phyloP scores from a whole-genome alignment of 805 yeast genomes.

The Wickerhamomyces chaumierensis region DNA sequence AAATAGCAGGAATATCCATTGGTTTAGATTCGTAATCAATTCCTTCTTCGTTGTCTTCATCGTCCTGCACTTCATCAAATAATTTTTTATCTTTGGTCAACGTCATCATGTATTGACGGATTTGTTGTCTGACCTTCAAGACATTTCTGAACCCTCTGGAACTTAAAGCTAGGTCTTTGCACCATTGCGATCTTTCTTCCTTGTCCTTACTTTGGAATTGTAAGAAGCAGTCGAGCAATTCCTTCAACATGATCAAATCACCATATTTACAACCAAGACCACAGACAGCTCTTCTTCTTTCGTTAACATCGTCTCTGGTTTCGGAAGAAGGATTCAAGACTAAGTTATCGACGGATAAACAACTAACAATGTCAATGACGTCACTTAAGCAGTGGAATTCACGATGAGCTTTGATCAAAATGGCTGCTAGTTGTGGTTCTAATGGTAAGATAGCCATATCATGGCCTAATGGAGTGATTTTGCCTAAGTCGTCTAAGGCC shows the following conservation, averaged over 20 bases:
- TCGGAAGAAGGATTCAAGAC: slow-evolving; percentile 72
- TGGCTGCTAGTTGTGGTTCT: slow-evolving; percentile 87
- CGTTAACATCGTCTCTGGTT: slow-evolving; percentile 74
- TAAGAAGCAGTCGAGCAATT: slow-evolving; percentile 49
- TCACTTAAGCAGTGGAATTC: slow-evolving; percentile 37
- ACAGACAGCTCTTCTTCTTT: slow-evolving; percentile 56
- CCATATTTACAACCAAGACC: slow-evolving; percentile 67
- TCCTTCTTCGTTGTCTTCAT: slow-evolving; percentile 1
- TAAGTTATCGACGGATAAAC: slow-evolving; percentile 86
- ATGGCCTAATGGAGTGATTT: slow-evolving; percentile 68
- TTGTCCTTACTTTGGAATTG: slow-evolving; percentile 26
- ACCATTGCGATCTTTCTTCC: slow-evolving; percentile 68
- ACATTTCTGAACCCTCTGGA: slow-evolving; percentile 76
- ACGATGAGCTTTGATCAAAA: slow-evolving; percentile 56
- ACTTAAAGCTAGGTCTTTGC: slow-evolving; percentile 65
- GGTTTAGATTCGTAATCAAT: slow-evolving; percentile 13
- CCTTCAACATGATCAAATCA: slow-evolving; percentile 75
- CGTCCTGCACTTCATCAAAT: slow-evolving; percentile 11
- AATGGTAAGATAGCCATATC: slow-evolving; percentile 85
- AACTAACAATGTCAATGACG: slow-evolving; percentile 83
- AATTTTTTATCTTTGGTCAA: slow-evolving; percentile 28
- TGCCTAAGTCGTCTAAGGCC: slow-evolving; percentile 70
- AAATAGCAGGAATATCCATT: slow-evolving; percentile 42
- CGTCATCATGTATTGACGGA: slow-evolving; percentile 52
- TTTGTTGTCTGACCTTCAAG: slow-evolving; percentile 60